Base-by-base conservation (phyloP, 257 asterid species). In the Hygrophila difformis region DNA sequence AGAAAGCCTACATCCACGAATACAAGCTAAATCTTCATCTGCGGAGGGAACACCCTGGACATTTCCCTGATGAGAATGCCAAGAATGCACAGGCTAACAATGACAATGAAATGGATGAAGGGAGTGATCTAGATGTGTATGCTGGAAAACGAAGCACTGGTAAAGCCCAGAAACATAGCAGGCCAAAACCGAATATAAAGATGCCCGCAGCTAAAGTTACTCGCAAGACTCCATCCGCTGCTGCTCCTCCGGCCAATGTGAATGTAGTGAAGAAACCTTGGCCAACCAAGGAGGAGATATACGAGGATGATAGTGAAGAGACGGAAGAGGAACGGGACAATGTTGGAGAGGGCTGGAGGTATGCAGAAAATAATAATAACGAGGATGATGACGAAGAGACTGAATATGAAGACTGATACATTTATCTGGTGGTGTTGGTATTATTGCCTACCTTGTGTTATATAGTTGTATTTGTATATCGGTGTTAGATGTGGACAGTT, bases 381-480 rank as follows among this genome's bases (percentile, higher is more conserved):
- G 77, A 77, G 12, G 93, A 85, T 0, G 94, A 87, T n/a, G 95
- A 88, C 55, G 98, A 91, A 65, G 98, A 91, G 82, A 91, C 98
- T 0, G 98, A 91, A 43, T 63, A 91, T 11, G 98, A 91, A 59
- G 98, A 91, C 51, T 86, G 12, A 33, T n/a, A n/a, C n/a, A n/a
- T n/a, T n/a, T n/a, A n/a, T n/a, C n/a, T n/a, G n/a, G n/a, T n/a
- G n/a, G n/a, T n/a, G n/a, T n/a, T n/a, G n/a, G n/a, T n/a, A n/a
- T n/a, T n/a, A n/a, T n/a, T n/a, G n/a, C n/a, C n/a, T n/a, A n/a
- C n/a, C n/a, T n/a, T n/a, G n/a, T n/a, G n/a, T n/a, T n/a, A n/a
- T n/a, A n/a, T n/a, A n/a, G n/a, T n/a, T n/a, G n/a, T n/a, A n/a
- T n/a, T n/a, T n/a, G n/a, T n/a, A n/a, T n/a, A n/a, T n/a, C n/a